Evolutionary conservation across 345 rosid genomes (phyloP).

Genomic region (Arabidopsis arenosa): DNA sequence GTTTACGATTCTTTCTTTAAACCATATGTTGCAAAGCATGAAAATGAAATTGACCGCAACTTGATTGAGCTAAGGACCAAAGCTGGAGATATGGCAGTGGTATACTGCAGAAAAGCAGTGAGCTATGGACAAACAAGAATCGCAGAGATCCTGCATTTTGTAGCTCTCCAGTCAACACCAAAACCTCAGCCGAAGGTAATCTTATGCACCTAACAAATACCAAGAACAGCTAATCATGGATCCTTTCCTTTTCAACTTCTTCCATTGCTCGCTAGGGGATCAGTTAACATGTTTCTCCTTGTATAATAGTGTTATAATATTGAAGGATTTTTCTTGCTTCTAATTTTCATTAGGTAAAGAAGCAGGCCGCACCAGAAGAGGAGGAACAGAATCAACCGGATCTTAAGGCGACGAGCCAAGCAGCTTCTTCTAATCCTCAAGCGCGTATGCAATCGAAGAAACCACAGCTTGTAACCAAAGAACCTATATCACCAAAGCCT

Average conservation of each 20-base stretch:
- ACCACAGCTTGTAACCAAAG: constrained; percentile 41
- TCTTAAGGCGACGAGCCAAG: constrained; percentile 31
- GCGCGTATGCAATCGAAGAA: constrained; percentile 33
- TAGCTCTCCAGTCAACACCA: constrained; percentile 57
- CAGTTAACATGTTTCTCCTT: background rate
- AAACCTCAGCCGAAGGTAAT: constrained; percentile 55
- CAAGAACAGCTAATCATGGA: background rate
- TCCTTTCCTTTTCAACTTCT: constrained; percentile 5
- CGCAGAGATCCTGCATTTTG: constrained; percentile 55
- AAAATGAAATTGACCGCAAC: constrained; percentile 64
- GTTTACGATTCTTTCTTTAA: constrained; percentile 62
- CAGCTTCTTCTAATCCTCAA: constrained; percentile 29
- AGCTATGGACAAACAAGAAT: constrained; percentile 59
- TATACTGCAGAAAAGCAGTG: constrained; percentile 61
- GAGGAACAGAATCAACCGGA: constrained; percentile 41
- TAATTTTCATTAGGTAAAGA: constrained; percentile 43
- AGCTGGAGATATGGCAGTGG: constrained; percentile 56
- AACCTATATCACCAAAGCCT: constrained; percentile 46
- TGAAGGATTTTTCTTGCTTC: constrained; percentile 6
- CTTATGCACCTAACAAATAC: constrained; percentile 24
- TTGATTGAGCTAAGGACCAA: constrained; percentile 61
- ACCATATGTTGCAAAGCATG: constrained; percentile 64
- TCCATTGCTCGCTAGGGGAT: constrained; percentile 8
- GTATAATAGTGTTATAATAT: constrained; percentile 7
- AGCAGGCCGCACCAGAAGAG: constrained; percentile 35